phyloP scores from a whole-genome alignment of 495 filamentous ascomycete genomes.

The Hypoxylon subgilvum region DNA sequence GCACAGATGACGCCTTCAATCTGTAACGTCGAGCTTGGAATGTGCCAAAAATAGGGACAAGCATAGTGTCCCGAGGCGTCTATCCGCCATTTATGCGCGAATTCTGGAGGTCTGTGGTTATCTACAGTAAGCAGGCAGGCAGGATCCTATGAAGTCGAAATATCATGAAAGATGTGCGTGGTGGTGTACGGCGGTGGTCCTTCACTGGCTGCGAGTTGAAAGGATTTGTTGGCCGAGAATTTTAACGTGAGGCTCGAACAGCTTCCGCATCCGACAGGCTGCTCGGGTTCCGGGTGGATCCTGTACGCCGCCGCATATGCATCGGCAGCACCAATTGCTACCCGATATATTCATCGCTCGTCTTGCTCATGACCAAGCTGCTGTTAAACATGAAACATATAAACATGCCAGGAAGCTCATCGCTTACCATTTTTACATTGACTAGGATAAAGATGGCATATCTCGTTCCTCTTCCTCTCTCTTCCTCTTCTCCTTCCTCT shows the following conservation, averaged over 20 bases:
- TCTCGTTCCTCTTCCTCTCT: no score
- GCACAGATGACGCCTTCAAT: constrained; percentile 8
- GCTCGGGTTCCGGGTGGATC: constrained; percentile 5
- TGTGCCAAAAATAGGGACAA: no score
- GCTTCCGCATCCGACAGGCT: constrained; percentile 13
- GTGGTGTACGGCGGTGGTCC: constrained; percentile 5
- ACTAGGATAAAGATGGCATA: no score
- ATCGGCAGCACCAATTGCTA: neutral
- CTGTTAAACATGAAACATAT: constrained; percentile 9
- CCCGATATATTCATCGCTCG: neutral
- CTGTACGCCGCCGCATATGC: constrained; percentile 3
- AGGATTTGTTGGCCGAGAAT: constrained; percentile 12
- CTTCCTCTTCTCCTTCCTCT: no score
- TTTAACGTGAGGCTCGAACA: neutral
- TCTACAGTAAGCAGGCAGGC: constrained; percentile 16
- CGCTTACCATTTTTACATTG: no score
- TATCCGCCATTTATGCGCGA: constrained; percentile 2
- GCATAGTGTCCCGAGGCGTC: no score
- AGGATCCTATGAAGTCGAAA: constrained; percentile 8
- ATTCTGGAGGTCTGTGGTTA: neutral
- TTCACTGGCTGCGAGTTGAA: constrained; percentile 18
- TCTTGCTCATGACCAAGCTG: neutral
- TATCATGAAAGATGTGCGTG: constrained; percentile 1
- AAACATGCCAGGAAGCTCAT: neutral
- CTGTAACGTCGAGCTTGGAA: neutral